Conservation (phyloP, 2,329 filamentous ascomycete genomes). For the Paramyrothecium sp. region DNA sequence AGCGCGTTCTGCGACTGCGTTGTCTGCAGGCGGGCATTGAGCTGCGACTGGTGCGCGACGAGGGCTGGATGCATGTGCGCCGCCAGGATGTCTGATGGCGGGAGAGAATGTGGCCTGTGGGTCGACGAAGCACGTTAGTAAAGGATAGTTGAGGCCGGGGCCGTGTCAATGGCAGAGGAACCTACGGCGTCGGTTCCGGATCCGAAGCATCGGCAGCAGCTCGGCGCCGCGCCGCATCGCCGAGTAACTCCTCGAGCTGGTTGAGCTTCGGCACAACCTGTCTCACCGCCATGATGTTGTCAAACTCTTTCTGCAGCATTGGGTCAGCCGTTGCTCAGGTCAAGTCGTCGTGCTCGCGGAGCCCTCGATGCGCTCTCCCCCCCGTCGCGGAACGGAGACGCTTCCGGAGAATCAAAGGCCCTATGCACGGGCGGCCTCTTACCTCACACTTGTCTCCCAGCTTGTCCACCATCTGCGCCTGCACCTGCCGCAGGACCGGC, state of each 20-base stretch:
- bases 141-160: background rate
- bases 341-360: too few relatives aligned
- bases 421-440: background rate
- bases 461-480: slow-evolving; percentile 57
- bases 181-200: slow-evolving; percentile 15
- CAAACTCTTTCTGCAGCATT: slow-evolving; percentile 50
- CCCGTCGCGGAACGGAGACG: too few relatives aligned
- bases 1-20: slow-evolving; percentile 55
- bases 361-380: too few relatives aligned
- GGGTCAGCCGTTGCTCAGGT: too few relatives aligned
- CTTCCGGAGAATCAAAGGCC: background rate
- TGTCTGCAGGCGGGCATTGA: slow-evolving; percentile 57
- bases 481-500: slow-evolving; percentile 50
- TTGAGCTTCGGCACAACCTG: slow-evolving; percentile 58
- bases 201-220: slow-evolving; percentile 11
- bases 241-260: slow-evolving; percentile 54
- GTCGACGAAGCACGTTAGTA: slow-evolving; percentile 2
- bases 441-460: slow-evolving; percentile 53
- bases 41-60: slow-evolving; percentile 49
- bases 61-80: slow-evolving; percentile 56
- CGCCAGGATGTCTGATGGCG: slow-evolving; percentile 47
- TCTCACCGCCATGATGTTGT: slow-evolving; percentile 48
- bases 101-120: slow-evolving; percentile 57
- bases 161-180: slow-evolving; percentile 46
- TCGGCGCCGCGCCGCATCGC: slow-evolving; percentile 41